These are phyloP conservation scores for Brettanomyces sp. DNA, from an alignment of 805 yeast species.

Conservation along the genomic window DNA sequence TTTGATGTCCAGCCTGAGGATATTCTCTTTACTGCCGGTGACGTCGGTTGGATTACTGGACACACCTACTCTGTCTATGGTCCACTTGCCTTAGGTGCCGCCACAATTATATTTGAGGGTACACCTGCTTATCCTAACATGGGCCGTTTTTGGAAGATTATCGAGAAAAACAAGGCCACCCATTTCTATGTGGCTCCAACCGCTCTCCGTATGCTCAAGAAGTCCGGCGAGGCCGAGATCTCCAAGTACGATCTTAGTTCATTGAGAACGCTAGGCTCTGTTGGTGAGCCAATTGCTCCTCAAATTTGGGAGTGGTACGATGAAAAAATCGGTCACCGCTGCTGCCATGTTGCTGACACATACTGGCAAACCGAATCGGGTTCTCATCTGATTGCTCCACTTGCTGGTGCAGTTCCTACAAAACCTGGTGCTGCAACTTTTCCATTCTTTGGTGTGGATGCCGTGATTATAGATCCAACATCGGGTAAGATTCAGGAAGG, in stretches of 20 bases:
- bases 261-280: slow-evolving; percentile 91
- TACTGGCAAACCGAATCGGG: slow-evolving; percentile 99
- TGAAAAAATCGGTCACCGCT: slow-evolving; percentile 80
- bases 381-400: slow-evolving; percentile 86
- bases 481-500: slow-evolving; percentile 77
- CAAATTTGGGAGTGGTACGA: slow-evolving; percentile 99
- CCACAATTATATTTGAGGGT: slow-evolving; percentile 91
- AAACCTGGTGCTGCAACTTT: slow-evolving; percentile 96
- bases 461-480: slow-evolving; percentile 88
- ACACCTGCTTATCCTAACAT: slow-evolving; percentile 96
- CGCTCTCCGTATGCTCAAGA: slow-evolving; percentile 78
- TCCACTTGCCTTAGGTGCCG: slow-evolving; percentile 79
- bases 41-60: slow-evolving; percentile 99
- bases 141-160: slow-evolving; percentile 94
- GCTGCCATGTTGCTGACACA: slow-evolving; percentile 89
- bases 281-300: slow-evolving; percentile 97
- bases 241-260: slow-evolving; percentile 73
- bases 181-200: slow-evolving; percentile 99
- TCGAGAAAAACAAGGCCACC: slow-evolving; percentile 83
- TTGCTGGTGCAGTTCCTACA: slow-evolving; percentile 90
- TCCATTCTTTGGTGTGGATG: slow-evolving; percentile 92
- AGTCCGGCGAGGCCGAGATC: slow-evolving; percentile 79
- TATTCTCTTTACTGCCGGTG: slow-evolving; percentile 92
- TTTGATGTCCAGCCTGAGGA: slow-evolving; percentile 89
- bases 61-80: slow-evolving; percentile 95